phyloP scores from a whole-genome alignment of 1,139 yeast species.

The Kodamaea derodonti region DNA sequence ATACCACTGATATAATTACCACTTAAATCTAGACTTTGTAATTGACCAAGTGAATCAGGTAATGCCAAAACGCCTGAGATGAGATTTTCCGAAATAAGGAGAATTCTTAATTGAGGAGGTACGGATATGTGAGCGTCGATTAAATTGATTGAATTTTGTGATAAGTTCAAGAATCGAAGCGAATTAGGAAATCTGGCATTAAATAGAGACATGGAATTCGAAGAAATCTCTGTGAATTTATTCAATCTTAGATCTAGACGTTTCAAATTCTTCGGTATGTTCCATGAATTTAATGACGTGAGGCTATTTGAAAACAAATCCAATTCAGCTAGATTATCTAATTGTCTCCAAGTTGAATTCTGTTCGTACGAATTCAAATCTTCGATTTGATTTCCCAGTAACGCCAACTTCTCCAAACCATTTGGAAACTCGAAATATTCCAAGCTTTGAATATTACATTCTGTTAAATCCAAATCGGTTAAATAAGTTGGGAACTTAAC shows the following conservation, averaged over 20 bases:
- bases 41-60: constrained; percentile 6
- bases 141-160: constrained; percentile 13
- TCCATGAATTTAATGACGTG: constrained; percentile 19
- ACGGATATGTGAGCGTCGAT: constrained; percentile 15
- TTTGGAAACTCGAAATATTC: constrained; percentile 24
- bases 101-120: constrained; percentile 5
- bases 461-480: constrained; percentile 17
- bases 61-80: constrained; percentile 5
- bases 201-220: constrained; percentile 7
- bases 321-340: constrained; percentile 20
- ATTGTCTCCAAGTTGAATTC: constrained; percentile 18
- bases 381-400: constrained; percentile 20
- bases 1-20: constrained; percentile 16
- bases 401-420: constrained; percentile 18
- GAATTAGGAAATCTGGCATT: constrained; percentile 1
- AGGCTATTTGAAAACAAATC: constrained; percentile 24
- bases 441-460: constrained; percentile 20
- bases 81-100: constrained; percentile 7
- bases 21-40: constrained; percentile 20
- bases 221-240: constrained; percentile 9
- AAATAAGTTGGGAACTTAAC: constrained; percentile 18
- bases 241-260: constrained; percentile 24
- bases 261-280: constrained; percentile 20
- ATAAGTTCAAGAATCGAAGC: constrained; percentile 7
- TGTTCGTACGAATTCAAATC: constrained; percentile 16